Conservation (phyloP, 2,329 filamentous ascomycete genomes). For the Botrytis porri region DNA sequence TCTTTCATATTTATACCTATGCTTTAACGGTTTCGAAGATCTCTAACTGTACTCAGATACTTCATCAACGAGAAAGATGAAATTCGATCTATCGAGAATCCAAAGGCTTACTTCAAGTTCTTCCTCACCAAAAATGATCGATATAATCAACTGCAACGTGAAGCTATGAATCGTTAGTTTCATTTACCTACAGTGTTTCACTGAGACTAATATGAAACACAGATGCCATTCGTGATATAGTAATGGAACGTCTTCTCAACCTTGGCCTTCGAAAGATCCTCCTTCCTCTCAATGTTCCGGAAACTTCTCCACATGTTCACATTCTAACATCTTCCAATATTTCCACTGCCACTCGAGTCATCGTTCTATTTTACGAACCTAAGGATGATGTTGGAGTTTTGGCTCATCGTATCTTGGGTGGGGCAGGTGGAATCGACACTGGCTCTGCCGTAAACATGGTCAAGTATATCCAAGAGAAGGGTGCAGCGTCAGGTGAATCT, state of each 20-base stretch:
- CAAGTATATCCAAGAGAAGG: slow-evolving; percentile 41
- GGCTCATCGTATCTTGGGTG: slow-evolving; percentile 64
- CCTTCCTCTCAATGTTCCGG: slow-evolving; percentile 55
- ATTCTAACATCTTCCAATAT: slow-evolving; percentile 65
- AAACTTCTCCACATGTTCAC: slow-evolving; percentile 57
- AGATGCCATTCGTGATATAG: slow-evolving; percentile 62
- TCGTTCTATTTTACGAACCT: slow-evolving; percentile 73
- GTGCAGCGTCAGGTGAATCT: slow-evolving; percentile 24
- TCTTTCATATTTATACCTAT: slow-evolving; percentile 39
- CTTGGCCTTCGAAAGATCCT: slow-evolving; percentile 58
- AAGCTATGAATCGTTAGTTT: slow-evolving; percentile 67
- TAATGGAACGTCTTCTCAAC: slow-evolving; percentile 58
- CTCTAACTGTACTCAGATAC: slow-evolving; percentile 45
- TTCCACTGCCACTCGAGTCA: slow-evolving; percentile 55
- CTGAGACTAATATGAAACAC: slow-evolving; percentile 10
- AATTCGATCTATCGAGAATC: slow-evolving; percentile 66
- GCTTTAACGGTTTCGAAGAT: slow-evolving; percentile 17
- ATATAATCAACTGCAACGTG: slow-evolving; percentile 72
- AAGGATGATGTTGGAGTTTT: slow-evolving; percentile 71
- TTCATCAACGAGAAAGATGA: slow-evolving; percentile 75
- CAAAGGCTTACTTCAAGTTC: slow-evolving; percentile 70
- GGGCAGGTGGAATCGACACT: slow-evolving; percentile 61
- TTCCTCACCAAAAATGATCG: slow-evolving; percentile 71
- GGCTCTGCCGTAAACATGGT: slow-evolving; percentile 70
- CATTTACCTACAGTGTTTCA: background rate